These are phyloP conservation scores for Neopestalotiopsis sp. DNA, from an alignment of 2,329 filamentous ascomycete species.

Conservation along the genomic window DNA sequence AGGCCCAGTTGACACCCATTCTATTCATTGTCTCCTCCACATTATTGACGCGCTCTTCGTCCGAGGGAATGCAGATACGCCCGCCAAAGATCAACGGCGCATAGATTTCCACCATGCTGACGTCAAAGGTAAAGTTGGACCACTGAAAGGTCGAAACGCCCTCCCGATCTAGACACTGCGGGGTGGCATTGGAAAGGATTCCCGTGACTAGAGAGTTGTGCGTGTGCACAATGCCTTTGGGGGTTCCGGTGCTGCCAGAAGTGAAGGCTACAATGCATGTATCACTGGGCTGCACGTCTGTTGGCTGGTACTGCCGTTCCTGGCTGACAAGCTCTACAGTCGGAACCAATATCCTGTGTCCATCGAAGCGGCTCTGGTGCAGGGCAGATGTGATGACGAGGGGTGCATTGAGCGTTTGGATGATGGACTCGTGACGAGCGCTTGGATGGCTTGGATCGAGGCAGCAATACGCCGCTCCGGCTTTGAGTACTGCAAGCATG, in stretches of 20 bases:
- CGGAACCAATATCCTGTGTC: background rate
- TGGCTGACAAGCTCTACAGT: conserved; percentile 5
- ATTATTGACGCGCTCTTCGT: conserved; percentile 13
- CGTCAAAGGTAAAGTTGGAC: conserved; percentile 14
- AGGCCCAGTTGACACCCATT: conserved; percentile 7
- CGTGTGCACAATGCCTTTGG: conserved; percentile 51
- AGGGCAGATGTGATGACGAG: background rate
- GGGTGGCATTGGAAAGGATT: conserved; percentile 8
- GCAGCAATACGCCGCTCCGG: conserved; percentile 33
- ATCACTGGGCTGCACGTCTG: conserved; percentile 1
- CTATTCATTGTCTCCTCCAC: conserved; percentile 9
- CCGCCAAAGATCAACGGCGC: conserved; percentile 6
- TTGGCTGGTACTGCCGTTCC: conserved; percentile 4
- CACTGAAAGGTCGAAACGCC: conserved; percentile 9
- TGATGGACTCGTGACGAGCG: conserved; percentile 28
- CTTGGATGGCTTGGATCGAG: conserved; percentile 42
- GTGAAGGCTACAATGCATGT: conserved; percentile 50
- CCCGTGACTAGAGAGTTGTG: conserved; percentile 12
- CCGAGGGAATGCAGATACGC: conserved; percentile 12
- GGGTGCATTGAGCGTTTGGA: conserved; percentile 18
- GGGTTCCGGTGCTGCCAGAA: conserved; percentile 55
- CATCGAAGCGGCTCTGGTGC: background rate
- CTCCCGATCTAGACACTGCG: conserved; percentile 7
- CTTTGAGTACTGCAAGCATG: conserved; percentile 14
- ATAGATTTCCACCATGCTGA: conserved; percentile 13